Evolutionary conservation across 2,329 filamentous ascomycete species (phyloP).

Genomic region (Trichoderma guizhouense): DNA sequence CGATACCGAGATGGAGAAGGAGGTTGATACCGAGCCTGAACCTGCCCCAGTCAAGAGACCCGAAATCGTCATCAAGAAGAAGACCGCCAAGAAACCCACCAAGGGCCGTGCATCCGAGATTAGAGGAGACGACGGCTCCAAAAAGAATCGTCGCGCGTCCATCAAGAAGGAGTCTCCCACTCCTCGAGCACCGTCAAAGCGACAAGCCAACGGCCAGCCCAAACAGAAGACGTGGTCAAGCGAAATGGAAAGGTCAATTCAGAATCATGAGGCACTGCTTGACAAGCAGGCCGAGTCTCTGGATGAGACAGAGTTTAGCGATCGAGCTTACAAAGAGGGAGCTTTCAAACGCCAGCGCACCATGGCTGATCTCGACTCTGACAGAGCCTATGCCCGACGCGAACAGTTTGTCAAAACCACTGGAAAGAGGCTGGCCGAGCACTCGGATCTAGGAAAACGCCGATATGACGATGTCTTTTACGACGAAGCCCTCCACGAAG

Average conservation of each 20-base stretch:
- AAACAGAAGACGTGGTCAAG: constrained; percentile 58
- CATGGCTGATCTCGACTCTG: constrained; percentile 59
- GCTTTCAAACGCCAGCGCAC: constrained; percentile 66
- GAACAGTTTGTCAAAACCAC: constrained; percentile 57
- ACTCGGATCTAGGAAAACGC: constrained; percentile 68
- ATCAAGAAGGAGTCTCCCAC: constrained; percentile 47
- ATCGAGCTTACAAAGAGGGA: constrained; percentile 51
- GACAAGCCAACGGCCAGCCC: constrained; percentile 57
- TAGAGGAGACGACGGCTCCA: constrained; percentile 48
- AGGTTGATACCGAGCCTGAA: constrained; percentile 36
- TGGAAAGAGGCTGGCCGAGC: constrained; percentile 61
- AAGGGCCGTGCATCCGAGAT: constrained; percentile 52
- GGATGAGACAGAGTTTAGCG: constrained; percentile 42
- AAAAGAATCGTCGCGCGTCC: constrained; percentile 50
- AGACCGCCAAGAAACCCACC: constrained; percentile 38
- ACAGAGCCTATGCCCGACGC: constrained; percentile 61
- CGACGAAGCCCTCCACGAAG: constrained; percentile 76
- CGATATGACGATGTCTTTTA: constrained; percentile 76
- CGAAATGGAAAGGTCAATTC: constrained; percentile 44
- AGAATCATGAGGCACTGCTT: constrained; percentile 39
- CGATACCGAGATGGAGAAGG: constrained; percentile 35
- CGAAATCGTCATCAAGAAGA: constrained; percentile 29
- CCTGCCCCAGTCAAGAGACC: constrained; percentile 25
- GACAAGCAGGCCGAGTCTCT: constrained; percentile 47
- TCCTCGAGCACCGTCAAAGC: constrained; percentile 51